Percentiles rank a stretch among this genome's conserved stretches.
Conservation (phyloP, 805 yeast genomes). For the Metschnikowia cubensis region DNA sequence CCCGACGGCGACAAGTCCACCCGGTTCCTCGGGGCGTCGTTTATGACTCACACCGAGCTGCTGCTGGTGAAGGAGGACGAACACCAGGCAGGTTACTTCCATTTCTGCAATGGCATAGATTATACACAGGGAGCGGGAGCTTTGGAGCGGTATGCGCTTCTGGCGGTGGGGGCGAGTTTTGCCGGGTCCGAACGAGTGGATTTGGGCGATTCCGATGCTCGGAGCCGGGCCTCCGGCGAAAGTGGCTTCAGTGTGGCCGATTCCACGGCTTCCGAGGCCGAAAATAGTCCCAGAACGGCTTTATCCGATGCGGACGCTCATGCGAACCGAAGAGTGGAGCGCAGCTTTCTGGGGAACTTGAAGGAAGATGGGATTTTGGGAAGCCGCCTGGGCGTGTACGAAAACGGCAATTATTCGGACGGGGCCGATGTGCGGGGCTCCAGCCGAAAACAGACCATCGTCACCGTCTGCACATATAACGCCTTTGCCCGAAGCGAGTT, state of each 20-base stretch:
- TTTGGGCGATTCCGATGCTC: slow-evolving; percentile 9
- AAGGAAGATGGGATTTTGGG: background rate
- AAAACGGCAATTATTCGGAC: background rate
- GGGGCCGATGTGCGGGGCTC: slow-evolving; percentile 4
- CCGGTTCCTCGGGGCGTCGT: slow-evolving; percentile 26
- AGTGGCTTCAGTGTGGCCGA: background rate
- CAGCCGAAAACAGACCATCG: slow-evolving; percentile 29
- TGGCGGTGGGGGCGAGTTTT: slow-evolving; percentile 23
- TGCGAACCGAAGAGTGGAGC: background rate
- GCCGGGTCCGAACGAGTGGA: slow-evolving; percentile 13
- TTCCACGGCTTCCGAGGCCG: background rate
- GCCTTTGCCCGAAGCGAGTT: slow-evolving; percentile 70
- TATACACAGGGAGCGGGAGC: slow-evolving; percentile 18
- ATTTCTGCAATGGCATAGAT: slow-evolving; percentile 35
- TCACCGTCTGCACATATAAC: slow-evolving; percentile 69
- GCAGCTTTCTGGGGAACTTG: background rate
- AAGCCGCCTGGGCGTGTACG: background rate
- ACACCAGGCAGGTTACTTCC: slow-evolving; percentile 39
- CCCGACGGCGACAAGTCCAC: slow-evolving; percentile 30
- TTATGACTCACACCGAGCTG: slow-evolving; percentile 12
- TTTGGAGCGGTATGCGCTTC: slow-evolving; percentile 26
- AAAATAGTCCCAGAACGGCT: background rate
- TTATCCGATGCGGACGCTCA: too few relatives aligned
- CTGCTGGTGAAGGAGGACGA: slow-evolving; percentile 26
- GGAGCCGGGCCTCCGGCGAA: background rate